Evolutionary conservation across 1,139 yeast genomes (phyloP).

Genomic region (Blastobotrys aristatus): DNA sequence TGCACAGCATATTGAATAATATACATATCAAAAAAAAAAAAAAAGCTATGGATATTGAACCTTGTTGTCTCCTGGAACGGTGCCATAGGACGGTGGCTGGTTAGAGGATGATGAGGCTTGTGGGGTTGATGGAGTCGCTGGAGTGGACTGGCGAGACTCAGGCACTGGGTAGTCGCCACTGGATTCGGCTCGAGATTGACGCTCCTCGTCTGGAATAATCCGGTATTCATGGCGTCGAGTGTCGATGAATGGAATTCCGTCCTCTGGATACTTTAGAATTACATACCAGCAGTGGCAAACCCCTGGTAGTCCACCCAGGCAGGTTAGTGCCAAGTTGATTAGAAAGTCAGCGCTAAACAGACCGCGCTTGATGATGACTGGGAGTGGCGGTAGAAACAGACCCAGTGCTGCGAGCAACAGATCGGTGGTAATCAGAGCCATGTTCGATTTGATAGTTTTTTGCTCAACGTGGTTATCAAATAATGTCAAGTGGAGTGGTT

Average conservation of each 20-base stretch:
- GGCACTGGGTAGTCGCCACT: conserved; percentile 7
- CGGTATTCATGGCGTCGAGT: conserved; percentile 20
- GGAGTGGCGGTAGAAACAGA: conserved; percentile 63
- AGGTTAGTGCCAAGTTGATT: conserved; percentile 52
- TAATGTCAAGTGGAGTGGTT: neutral
- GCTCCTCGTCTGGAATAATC: conserved; percentile 20
- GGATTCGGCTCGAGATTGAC: neutral
- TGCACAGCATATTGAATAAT: no score
- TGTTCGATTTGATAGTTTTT: neutral
- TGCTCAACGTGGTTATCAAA: neutral
- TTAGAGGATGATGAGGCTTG: neutral
- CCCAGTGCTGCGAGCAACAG: conserved; percentile 55
- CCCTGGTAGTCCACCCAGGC: conserved; percentile 73
- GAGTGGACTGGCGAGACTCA: neutral
- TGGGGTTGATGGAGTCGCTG: neutral
- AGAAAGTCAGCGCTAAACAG: conserved; percentile 56
- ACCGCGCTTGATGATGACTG: conserved; percentile 66
- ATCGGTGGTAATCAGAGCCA: conserved; percentile 31
- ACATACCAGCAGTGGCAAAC: conserved; percentile 41
- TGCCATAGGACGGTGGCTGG: conserved; percentile 23
- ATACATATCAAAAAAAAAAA: neutral
- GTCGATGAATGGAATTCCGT: conserved; percentile 46
- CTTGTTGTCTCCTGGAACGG: conserved; percentile 25
- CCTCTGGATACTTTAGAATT: conserved; percentile 44
- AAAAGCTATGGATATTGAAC: conserved; percentile 20